Base-by-base conservation (phyloP, 2,329 filamentous ascomycete species). In the Neonectria ditissima region DNA sequence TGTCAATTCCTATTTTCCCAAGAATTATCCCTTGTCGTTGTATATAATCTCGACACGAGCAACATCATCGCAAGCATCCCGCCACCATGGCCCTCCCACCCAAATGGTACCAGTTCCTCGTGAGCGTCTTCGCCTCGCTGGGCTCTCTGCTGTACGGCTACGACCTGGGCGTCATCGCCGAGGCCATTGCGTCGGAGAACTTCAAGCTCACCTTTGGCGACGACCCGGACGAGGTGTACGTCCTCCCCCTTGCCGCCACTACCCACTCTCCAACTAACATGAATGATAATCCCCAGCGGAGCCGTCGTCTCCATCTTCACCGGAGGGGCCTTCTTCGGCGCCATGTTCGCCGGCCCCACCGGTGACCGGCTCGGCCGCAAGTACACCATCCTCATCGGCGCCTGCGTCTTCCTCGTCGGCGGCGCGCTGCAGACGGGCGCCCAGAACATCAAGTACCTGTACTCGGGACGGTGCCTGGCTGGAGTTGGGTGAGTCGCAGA, bases 381-480 rank as follows among this genome's bases (percentile, higher is more conserved):
- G 75, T 81, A 81, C 76, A 94, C 92, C 2, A 95, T 95, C 69
- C 78, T 91, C 51, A 79, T 91, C 28, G 92, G 92, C n/a, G 86
- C 88, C 45, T 2, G 91, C 3, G 79, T 94, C 62, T 95, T 94
- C 79, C 84, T 88, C 53, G 78, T 95, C 3, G 92, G 92, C 24
- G 92, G 92, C 55, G 84, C 81, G 45, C 81, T 96, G 6, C 92
- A 95, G 75, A 93, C 92, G 2, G 92, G 85, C 2, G 92, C 92
- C 0, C 75, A 80, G 47, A 78, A 73, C 11, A 77, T 86, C 22
- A 72, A 79, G 3, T 93, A 89, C 73, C 83, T 95, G 20, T 93
- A 91, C 73, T 83, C 88, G 41, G 92, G 92, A 14, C 85, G 92
- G 37, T 86, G 86, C 67, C 81, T 94, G 54, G 90, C 91, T 28